Base-by-base conservation (phyloP, 2,329 filamentous ascomycete genomes). In the Chrysoporthe austroafricana region DNA sequence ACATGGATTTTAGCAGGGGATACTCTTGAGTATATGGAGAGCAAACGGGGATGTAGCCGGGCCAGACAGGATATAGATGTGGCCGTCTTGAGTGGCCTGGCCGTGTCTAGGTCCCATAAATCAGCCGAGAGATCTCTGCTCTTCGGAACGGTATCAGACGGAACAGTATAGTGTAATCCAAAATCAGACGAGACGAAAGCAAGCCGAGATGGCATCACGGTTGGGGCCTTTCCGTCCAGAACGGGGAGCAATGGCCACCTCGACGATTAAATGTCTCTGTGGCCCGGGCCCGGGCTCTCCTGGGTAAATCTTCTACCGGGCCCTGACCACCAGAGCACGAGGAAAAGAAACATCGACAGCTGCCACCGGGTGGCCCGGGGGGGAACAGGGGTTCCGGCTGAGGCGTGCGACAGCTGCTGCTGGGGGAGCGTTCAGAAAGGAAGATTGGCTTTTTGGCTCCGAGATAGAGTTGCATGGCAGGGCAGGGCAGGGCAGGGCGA, bases 381-480 rank as follows among this genome's bases (percentile, higher is more conserved):
- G 48, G 48, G 48, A 50, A 4, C 48, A 26, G 11, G 5, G 4
- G 48, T n/a, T 57, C 21, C 42, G 58, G n/a, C 14, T 18, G 58
- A 11, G 21, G 8, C 26, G 39, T 43, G 16, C n/a, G 42, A 21
- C 58, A 44, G 39, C n/a, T 36, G 21, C 21, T 32, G 43, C 26
- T 26, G 26, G 26, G 42, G 26, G 32, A 14, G n/a, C 44, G 11
- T 6, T 16, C 5, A 13, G 46, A 50, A 16, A 18, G 16, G 43
- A 67, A 67, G 62, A 46, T 66, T 68, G 26, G 46, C 52, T 66
- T 62, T 68, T 66, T 64, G 39, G 46, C 56, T 57, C 62, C 56
- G 50, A 70, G 62, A 68, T 65, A 56, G 52, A 58, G 66, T 68
- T 68, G 66, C 42, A 54, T 57, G 52, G 39, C 50, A 32, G 52